phyloP scores from a whole-genome alignment of 2,329 filamentous ascomycete species.

The Didymella keratinophila region DNA sequence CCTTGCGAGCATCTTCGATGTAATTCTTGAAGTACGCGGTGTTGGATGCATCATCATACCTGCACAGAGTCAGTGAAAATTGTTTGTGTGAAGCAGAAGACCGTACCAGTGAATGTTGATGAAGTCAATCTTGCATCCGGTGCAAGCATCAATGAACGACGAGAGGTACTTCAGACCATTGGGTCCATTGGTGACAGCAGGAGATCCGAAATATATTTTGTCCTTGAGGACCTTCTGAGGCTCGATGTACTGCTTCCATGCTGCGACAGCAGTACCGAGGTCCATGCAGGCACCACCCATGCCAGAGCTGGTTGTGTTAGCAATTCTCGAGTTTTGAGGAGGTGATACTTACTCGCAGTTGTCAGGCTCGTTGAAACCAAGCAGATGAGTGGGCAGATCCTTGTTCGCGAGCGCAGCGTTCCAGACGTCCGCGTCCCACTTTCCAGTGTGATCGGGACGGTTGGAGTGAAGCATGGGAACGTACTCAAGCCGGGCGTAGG shows the following conservation, averaged over 20 bases:
- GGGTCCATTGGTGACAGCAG: constrained; percentile 42
- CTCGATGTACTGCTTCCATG: constrained; percentile 33
- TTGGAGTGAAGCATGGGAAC: constrained; percentile 61
- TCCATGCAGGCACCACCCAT: constrained; percentile 39
- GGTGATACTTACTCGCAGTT: constrained; percentile 30
- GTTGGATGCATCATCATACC: constrained; percentile 36
- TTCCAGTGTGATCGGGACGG: constrained; percentile 20
- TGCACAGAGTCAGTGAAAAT: not conserved
- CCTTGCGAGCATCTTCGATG: constrained; percentile 38
- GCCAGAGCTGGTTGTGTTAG: constrained; percentile 4
- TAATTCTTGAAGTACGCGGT: constrained; percentile 43
- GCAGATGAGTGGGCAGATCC: constrained; percentile 27
- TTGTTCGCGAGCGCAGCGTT: constrained; percentile 9
- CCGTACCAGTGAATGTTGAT: constrained; percentile 44
- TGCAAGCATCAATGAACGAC: constrained; percentile 39
- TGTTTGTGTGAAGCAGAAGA: not conserved
- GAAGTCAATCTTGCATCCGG: constrained; percentile 46
- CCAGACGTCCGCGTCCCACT: constrained; percentile 31
- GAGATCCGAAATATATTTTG: constrained; percentile 40
- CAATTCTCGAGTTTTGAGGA: not conserved
- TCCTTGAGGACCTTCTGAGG: constrained; percentile 26
- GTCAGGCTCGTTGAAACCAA: constrained; percentile 50
- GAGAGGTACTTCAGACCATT: constrained; percentile 37
- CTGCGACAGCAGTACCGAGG: constrained; percentile 19
- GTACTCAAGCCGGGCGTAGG: constrained; percentile 59